Base-by-base conservation (phyloP, 2,329 filamentous ascomycete species). In the Epichloe baconii region DNA sequence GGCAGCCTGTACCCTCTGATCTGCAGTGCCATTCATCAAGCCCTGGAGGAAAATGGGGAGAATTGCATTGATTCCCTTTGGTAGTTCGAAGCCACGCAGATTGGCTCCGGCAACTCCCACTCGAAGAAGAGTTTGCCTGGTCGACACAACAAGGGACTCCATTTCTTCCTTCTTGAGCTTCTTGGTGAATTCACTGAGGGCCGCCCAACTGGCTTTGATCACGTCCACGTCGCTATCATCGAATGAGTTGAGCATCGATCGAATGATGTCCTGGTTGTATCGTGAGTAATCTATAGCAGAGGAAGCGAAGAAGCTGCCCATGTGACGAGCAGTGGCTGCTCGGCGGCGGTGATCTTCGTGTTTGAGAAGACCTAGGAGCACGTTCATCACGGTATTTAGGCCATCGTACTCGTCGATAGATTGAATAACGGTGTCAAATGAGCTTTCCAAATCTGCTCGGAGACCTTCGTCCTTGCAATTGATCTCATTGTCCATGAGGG, bases 331-430 rank as follows among this genome's bases (percentile, higher is more conserved):
- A 10, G 88, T 89, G 49, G 80, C 79, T 35, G 87, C 82, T 57
- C 94, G 83, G 68, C 85, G 86, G 53, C 77, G 80, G 66, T 98
- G 89, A 63, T 98, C 91, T 37, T 96, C 88, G 61, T 97, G 85
- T 70, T 97, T 97, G 59, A 89, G 78, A 52, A 97, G 77, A 52
- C 83, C 77, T 44, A 97, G 73, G 71, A 98, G 85, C 38, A 93
- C 88, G 61, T 87, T 95, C 88, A 98, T 97, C 54, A 88, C 84
- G 8, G 87, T 93, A 65, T 96, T 97, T 37, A 98, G 77, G 48
- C 94, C 93, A 68, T 98, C 93, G 59, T 82, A 95, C 66, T 97
- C 93, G 66, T 98, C 93, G 53, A 97, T 89, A 19, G 90, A 95
- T 48, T 91, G 73, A 53, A 98, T 77, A 5, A 98, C 88, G 0